Evolutionary conservation across 2,329 filamentous ascomycete genomes (phyloP), one percentile per base, ranked within the genome.

Genomic region (Diaporthe batatas): DNA sequence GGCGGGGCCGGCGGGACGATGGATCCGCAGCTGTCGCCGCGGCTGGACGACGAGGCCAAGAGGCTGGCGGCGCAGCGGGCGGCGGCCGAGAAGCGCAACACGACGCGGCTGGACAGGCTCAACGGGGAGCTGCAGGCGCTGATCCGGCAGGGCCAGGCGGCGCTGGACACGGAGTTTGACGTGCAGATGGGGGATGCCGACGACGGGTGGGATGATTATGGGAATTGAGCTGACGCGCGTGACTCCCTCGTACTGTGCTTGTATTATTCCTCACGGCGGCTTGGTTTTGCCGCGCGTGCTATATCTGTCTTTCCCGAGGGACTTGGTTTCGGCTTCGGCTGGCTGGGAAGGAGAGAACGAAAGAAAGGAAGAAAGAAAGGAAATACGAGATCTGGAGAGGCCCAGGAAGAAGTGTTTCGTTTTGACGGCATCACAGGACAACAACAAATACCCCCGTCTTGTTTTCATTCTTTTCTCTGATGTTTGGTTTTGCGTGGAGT

Each of bases 141-240:
- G 93, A 97, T 99, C 70, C 88, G 91, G 2, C 92, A 98, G 82
- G 96, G 95, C 0, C 92, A 92, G 77, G 93, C 96, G 81, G 96
- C 96, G 1, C 83, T 99, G 23, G 95, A 92, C 2, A 93, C 93
- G 25, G 92, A 86, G 53, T 85, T 93, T 67, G 91, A 93, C 78
- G 85, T 94, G 65, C 91, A 93, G 79, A 87, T 94, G 55, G 87
- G 90, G 51, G 83, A 84, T 49, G 83, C 83, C 34, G 80, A 83
- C 49, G 79, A 77, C 23, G 81, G 77, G 0, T 86, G 84, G 83
- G 84, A 85, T 68, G 85, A 83, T n/a, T 68, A 39, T 2, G 10
- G 51, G 12, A 53, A 53, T 16, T 67, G 32, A 67, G 25, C 11
- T 39, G 11, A 12, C 2, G 29, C 29, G 29, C 29, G 29, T 29